These are phyloP conservation scores for Smittium culicis DNA, from an alignment of 371 early-diverging fungal genomes.

Conservation along the genomic window DNA sequence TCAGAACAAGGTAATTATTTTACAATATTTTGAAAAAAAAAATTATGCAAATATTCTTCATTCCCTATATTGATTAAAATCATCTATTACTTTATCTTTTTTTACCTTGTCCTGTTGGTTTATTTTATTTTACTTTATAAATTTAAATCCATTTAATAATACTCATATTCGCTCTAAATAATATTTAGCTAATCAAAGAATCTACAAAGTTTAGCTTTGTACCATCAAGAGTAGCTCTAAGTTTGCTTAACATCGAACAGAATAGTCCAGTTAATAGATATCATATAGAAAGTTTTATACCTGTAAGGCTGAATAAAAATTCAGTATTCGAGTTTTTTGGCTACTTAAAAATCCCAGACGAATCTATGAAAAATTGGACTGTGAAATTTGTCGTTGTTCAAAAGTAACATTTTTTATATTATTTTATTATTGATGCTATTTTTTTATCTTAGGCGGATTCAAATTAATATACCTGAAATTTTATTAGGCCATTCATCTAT, in stretches of 20 bases:
- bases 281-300: neutral
- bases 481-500: neutral
- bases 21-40: too few relatives aligned
- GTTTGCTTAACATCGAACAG: neutral
- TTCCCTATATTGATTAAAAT: too few relatives aligned
- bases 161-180: neutral
- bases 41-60: too few relatives aligned
- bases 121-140: neutral
- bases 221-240: neutral
- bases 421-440: neutral
- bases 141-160: neutral
- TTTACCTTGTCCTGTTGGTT: neutral
- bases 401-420: neutral
- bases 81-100: too few relatives aligned
- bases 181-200: neutral
- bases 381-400: neutral
- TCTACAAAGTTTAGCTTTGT: neutral
- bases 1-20: neutral
- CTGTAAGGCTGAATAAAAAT: neutral
- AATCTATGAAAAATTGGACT: neutral
- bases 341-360: neutral
- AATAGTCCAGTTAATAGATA: neutral
- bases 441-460: too few relatives aligned
- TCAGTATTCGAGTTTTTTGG: neutral
- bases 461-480: neutral